Base-by-base conservation (phyloP, 176 grass and related monocot genomes). In the Luzula sylvatica region DNA sequence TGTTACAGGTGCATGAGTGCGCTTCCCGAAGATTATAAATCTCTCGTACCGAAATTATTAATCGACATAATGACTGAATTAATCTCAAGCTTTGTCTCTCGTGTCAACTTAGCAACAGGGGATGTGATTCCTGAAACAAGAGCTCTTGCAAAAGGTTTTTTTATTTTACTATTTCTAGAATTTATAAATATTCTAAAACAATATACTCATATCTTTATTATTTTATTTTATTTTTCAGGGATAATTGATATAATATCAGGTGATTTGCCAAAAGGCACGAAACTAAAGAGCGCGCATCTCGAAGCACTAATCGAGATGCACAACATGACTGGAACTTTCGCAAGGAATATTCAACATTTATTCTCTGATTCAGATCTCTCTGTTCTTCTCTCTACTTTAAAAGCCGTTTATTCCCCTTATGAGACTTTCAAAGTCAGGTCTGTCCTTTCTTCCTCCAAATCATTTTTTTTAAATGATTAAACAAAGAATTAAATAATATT, bases 341-440 rank as follows among this genome's bases (percentile, higher is more conserved):
- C 75, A 54, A 83, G 86, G 59, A 98, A 87, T 53, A 80, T 98
- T 65, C 93, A 98, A 26, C 81, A 98, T 20, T 79, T 98, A 72
- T 98, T 98, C 73, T 75, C 81, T 51, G 82, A 98, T 60, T 82
- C 93, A 68, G 75, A 90, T 78, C 46, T 98, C 59, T 22, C 66
- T 45, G 61, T 92, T 62, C 48, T 98, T 71, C 42, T 98, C 56
- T 80, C 50, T 77, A 82, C 86, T 53, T 16, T 98, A 48, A 98
- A 82, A 82, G 70, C 93, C 80, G 65, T 98, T 56, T 98, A 90
- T 87, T 90, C 78, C 12, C 93, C 93, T 74, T 98, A 83, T 80
- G 85, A 83, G 77, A 68, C 82, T 27, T 98, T 98, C 67, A 98
- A 92, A 77, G 32, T 56, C n/a, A 98, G 82, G 93, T 98, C 55